Evolutionary conservation across 345 rosid species (phyloP).

Genomic region (Ceriops zippeliana): DNA sequence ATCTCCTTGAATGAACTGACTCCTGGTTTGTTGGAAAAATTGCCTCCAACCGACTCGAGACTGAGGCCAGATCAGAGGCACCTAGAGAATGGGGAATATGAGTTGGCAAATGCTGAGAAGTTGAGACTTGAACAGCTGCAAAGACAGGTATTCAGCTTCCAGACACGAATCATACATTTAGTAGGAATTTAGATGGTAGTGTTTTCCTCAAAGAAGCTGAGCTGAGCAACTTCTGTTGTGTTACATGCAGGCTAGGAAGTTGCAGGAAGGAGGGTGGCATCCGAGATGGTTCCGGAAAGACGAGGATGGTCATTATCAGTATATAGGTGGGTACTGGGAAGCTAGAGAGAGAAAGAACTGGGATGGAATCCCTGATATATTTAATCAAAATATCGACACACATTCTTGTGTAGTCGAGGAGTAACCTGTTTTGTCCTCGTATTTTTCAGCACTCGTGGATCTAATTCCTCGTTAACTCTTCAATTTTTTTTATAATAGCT

Average conservation of each 20-base stretch:
- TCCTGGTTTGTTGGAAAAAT: slow-evolving; percentile 61
- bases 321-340: slow-evolving; percentile 92
- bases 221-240: slow-evolving; percentile 2
- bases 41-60: slow-evolving; percentile 98
- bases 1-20: slow-evolving; percentile 85
- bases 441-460: neutral
- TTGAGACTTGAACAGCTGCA: slow-evolving; percentile 91
- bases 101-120: slow-evolving; percentile 89
- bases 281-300: slow-evolving; percentile 89
- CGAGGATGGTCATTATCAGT: slow-evolving; percentile 82
- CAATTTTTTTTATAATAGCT: neutral
- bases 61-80: slow-evolving; percentile 95
- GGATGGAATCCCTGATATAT: slow-evolving; percentile 69
- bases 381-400: slow-evolving; percentile 53
- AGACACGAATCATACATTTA: neutral
- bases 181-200: neutral
- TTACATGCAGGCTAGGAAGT: slow-evolving; percentile 72
- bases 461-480: neutral
- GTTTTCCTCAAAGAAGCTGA: neutral
- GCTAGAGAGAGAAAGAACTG: slow-evolving; percentile 66
- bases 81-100: slow-evolving; percentile 92
- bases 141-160: slow-evolving; percentile 68
- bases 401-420: slow-evolving; percentile 33
- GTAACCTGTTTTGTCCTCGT: slow-evolving; percentile 18
- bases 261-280: slow-evolving; percentile 99